These are phyloP conservation scores for Samsoniella hepiali DNA, from an alignment of 2,329 filamentous ascomycete genomes.

Conservation along the genomic window DNA sequence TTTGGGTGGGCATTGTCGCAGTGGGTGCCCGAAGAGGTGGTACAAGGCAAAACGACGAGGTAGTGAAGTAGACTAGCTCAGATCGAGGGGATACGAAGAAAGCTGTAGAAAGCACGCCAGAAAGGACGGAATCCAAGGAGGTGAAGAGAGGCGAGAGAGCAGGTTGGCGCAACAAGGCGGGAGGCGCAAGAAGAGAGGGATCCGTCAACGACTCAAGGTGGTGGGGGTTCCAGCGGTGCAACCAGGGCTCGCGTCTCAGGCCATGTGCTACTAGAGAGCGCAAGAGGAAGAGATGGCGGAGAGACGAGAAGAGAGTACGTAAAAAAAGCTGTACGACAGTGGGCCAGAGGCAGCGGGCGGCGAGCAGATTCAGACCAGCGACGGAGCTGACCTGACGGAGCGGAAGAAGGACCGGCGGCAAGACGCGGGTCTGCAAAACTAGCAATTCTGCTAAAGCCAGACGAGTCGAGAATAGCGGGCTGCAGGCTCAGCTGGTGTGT, in stretches of 20 bases:
- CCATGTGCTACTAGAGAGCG: conserved; percentile 16
- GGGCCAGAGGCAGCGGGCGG: conserved; percentile 11
- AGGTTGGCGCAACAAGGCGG: neutral
- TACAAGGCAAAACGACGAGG: conserved; percentile 7
- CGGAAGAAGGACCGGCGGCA: conserved; percentile 12
- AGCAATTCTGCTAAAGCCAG: neutral
- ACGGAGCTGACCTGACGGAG: conserved; percentile 9
- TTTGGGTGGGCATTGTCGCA: conserved; percentile 37
- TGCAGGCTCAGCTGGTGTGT: conserved; percentile 14
- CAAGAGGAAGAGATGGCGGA: neutral
- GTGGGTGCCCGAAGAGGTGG: conserved; percentile 14
- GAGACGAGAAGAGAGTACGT: conserved; percentile 15
- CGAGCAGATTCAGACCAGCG: conserved; percentile 1
- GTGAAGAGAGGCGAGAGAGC: neutral
- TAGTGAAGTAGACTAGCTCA: neutral
- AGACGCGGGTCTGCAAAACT: conserved; percentile 16
- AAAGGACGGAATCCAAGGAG: neutral
- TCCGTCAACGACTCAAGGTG: conserved; percentile 2
- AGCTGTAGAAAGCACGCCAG: neutral
- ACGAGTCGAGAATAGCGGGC: conserved; percentile 12
- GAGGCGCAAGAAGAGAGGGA: conserved; percentile 2
- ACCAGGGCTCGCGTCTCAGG: conserved; percentile 18
- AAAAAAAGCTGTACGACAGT: conserved; percentile 19
- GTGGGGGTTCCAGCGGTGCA: conserved; percentile 14
- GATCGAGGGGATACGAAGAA: neutral